Evolutionary conservation across 139 green algal genomes (phyloP), one percentile per base, ranked within the genome.

Genomic region (Chlamydomonas schloesseri): DNA sequence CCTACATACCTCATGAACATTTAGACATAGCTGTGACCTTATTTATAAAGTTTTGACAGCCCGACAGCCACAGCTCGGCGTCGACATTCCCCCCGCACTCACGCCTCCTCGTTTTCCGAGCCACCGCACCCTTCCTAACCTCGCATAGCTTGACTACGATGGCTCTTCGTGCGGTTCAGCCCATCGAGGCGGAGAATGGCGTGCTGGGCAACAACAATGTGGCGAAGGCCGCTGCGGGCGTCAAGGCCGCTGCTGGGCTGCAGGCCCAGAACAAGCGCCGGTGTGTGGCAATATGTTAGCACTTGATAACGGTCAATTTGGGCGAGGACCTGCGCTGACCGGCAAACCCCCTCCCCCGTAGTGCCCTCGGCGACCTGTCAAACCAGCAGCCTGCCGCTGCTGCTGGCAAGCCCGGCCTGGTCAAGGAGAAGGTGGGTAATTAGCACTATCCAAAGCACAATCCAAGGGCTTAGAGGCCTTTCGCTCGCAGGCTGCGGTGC

Each of bases 331-430:
- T 58, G 55, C 47, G 75, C 57, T 73, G 76, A 83, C 58, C 42
- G 74, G 33, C n/a, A 71, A 36, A 42, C 62, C 57, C 79, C 65
- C 67, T 14, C 67, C 37, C 42, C 68, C 50, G 79, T 85, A 85
- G 79, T 76, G 79, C 79, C 0, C 33, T 85, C 37, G 79, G 79
- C 47, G 79, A 85, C 47, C 21, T 85, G 37, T 70, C 79, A 26
- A 85, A 85, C 79, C 79, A 85, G 65, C 79, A 85, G 69, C 79
- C 79, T 1, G 50, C 47, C 15, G 79, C 67, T 29, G 79, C 67
- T 37, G 79, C 31, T 29, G 67, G 67, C 31, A 85, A 85, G 79
- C 47, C 79, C 5, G 79, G 14, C 14, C 68, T 85, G 10, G 79
- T 14, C 50, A 77, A 85, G 79, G 67, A 85, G 64, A 85, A 85